These are phyloP conservation scores for Orobanche coerulescens DNA, from an alignment of 257 asterid genomes.

Conservation along the genomic window DNA sequence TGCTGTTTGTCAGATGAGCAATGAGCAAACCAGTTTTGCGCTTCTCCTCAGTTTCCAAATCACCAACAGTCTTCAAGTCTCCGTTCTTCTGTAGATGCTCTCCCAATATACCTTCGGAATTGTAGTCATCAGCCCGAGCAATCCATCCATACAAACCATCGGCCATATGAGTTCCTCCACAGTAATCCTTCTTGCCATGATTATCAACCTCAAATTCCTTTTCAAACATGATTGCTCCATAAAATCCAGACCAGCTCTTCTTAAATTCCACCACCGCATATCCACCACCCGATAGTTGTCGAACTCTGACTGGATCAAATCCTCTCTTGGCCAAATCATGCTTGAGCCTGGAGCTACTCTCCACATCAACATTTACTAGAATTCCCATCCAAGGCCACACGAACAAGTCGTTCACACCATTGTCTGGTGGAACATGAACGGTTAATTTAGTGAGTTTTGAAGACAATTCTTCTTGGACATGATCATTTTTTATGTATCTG, in stretches of 20 bases:
- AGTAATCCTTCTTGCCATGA: constrained; percentile 45
- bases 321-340: constrained; percentile 38
- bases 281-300: constrained; percentile 21
- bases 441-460: constrained; percentile 25
- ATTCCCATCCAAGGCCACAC: constrained; percentile 62
- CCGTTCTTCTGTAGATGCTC: constrained; percentile 51
- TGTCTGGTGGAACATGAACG: constrained; percentile 11
- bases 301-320: constrained; percentile 34
- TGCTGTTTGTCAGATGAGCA: constrained; percentile 31
- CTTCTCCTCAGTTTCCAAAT: constrained; percentile 39
- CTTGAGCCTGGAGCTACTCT: constrained; percentile 28
- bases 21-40: constrained; percentile 40
- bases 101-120: constrained; percentile 33
- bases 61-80: constrained; percentile 52
- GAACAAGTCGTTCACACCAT: constrained; percentile 28
- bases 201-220: constrained; percentile 37
- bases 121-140: constrained; percentile 59
- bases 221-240: constrained; percentile 45
- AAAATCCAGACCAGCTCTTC: constrained; percentile 51
- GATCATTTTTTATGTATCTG: constrained; percentile 34
- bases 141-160: constrained; percentile 47
- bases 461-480: constrained; percentile 28
- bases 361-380: constrained; percentile 33
- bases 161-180: not conserved
- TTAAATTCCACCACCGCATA: constrained; percentile 47